Evolutionary conservation across 495 filamentous ascomycete species (phyloP).

Genomic region (Chaetomium tenue): DNA sequence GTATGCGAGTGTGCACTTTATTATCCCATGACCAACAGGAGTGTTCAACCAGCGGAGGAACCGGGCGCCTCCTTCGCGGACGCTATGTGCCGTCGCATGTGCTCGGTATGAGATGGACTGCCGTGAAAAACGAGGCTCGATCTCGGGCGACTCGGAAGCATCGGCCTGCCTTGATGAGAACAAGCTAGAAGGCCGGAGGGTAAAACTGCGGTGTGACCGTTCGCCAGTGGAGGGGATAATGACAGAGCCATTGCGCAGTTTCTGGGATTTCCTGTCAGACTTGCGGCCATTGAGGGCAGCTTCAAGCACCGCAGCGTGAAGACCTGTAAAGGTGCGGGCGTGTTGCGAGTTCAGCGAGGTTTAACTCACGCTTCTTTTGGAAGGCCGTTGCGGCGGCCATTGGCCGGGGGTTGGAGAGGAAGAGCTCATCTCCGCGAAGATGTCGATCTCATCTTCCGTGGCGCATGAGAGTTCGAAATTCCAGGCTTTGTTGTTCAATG

Average conservation of each 20-base stretch:
- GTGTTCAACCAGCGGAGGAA: constrained; percentile 48
- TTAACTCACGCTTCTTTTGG: constrained; percentile 38
- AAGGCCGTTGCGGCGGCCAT: constrained; percentile 38
- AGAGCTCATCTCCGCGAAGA: constrained; percentile 34
- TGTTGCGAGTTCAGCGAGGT: background rate
- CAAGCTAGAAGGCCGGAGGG: constrained; percentile 44
- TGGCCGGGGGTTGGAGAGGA: constrained; percentile 32
- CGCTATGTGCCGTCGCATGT: constrained; percentile 34
- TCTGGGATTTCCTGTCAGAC: constrained; percentile 31
- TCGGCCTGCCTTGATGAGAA: constrained; percentile 31
- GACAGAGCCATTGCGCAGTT: constrained; percentile 61
- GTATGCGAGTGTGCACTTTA: constrained; percentile 95
- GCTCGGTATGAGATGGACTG: constrained; percentile 31
- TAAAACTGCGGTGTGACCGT: constrained; percentile 57
- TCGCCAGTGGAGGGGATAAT: constrained; percentile 61
- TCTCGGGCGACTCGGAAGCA: constrained; percentile 22
- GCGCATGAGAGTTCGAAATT: background rate
- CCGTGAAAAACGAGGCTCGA: constrained; percentile 20
- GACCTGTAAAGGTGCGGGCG: background rate
- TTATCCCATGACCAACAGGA: constrained; percentile 65
- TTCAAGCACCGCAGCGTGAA: background rate
- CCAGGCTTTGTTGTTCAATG: background rate
- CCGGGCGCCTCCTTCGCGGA: constrained; percentile 25
- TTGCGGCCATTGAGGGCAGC: background rate
- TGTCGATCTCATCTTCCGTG: constrained; percentile 10